Evolutionary conservation across 495 filamentous ascomycete genomes (phyloP).

Genomic region (Jackrogersella minutella): DNA sequence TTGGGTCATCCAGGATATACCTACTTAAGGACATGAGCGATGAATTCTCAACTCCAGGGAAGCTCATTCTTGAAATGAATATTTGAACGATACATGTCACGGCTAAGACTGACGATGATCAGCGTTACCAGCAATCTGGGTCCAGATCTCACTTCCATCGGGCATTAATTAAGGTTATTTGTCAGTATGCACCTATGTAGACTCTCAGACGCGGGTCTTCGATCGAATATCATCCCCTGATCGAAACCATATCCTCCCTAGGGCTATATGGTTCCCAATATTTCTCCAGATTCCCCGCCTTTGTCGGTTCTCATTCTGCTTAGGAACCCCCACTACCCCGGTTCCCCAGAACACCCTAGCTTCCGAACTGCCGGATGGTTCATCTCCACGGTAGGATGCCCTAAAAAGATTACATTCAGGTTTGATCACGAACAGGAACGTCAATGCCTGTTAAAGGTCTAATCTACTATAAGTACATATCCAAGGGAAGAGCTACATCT

Average conservation of each 20-base stretch:
- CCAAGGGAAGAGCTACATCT: too few relatives aligned
- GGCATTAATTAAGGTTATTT: neutral
- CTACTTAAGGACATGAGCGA: too few relatives aligned
- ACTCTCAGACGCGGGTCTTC: neutral
- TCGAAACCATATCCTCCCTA: too few relatives aligned
- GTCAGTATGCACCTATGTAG: too few relatives aligned
- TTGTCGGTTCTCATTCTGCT: too few relatives aligned
- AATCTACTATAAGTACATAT: neutral
- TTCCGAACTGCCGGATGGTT: conserved; percentile 23
- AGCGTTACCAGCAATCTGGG: conserved; percentile 22
- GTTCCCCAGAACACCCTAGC: neutral
- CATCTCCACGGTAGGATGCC: conserved; percentile 17
- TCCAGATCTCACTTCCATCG: conserved; percentile 2
- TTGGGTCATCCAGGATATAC: too few relatives aligned
- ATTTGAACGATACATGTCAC: neutral
- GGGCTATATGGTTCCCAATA: too few relatives aligned
- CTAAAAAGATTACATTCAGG: too few relatives aligned
- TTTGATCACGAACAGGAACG: neutral
- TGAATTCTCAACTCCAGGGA: too few relatives aligned
- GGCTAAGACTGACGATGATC: conserved; percentile 9
- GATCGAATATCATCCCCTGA: conserved; percentile 30
- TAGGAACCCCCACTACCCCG: conserved; percentile 4
- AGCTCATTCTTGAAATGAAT: neutral
- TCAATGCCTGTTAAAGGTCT: neutral
- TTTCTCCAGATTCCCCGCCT: neutral